These are phyloP conservation scores for Tetrapisispora pingtungensis DNA, from an alignment of 805 yeast genomes.

Conservation along the genomic window DNA sequence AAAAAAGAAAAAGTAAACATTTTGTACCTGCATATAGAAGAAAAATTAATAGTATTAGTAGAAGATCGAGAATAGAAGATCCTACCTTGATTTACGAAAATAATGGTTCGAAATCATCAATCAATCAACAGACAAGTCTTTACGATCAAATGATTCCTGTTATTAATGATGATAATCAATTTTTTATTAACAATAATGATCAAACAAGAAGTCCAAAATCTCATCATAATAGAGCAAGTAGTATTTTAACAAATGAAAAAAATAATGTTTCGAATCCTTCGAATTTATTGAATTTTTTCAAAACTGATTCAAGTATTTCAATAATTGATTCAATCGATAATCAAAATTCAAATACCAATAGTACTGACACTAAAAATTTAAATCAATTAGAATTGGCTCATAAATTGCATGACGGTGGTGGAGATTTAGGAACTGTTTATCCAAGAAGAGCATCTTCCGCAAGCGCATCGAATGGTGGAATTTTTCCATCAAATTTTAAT, in stretches of 20 bases:
- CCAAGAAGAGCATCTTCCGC: slow-evolving; percentile 17
- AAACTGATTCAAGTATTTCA: background rate
- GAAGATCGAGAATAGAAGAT: slow-evolving; percentile 13
- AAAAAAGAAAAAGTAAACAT: slow-evolving; percentile 1
- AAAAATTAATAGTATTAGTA: slow-evolving; percentile 21
- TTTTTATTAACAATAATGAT: slow-evolving; percentile 11
- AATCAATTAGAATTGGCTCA: slow-evolving; percentile 15
- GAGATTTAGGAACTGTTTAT: slow-evolving; percentile 24
- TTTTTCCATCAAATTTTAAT: background rate
- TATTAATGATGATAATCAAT: slow-evolving; percentile 3
- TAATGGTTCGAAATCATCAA: slow-evolving; percentile 12
- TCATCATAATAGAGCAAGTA: background rate
- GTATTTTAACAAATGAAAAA: background rate
- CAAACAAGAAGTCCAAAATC: background rate
- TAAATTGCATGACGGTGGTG: slow-evolving; percentile 12
- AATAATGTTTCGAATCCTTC: background rate
- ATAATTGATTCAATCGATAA: background rate
- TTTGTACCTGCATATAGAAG: slow-evolving; percentile 33
- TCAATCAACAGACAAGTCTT: slow-evolving; percentile 10
- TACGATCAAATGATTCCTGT: slow-evolving; percentile 22
- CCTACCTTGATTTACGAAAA: slow-evolving; percentile 3
- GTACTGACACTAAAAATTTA: background rate
- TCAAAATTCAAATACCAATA: background rate
- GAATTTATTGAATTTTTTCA: background rate
- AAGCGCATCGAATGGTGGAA: background rate